These are phyloP conservation scores for Pleurotus eryngii DNA, from an alignment of 768 basidiomycete genomes.

Conservation along the genomic window DNA sequence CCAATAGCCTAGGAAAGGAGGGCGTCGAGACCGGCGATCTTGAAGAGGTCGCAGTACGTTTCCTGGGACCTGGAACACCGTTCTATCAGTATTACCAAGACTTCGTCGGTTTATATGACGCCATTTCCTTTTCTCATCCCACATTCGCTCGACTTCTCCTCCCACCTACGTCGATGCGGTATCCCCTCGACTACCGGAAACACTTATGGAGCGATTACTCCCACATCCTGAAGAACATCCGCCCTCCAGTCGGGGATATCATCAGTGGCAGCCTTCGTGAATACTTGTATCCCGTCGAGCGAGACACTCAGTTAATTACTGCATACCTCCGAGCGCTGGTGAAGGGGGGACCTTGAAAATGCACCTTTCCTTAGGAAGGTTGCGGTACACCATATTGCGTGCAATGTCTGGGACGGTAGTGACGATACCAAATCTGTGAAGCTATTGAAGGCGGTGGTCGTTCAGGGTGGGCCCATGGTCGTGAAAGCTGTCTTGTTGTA, in stretches of 20 bases:
- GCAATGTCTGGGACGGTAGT: conserved; percentile 67
- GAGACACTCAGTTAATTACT: conserved; percentile 54
- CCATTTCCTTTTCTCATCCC: conserved; percentile 82
- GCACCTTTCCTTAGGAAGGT: conserved; percentile 60
- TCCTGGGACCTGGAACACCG: conserved; percentile 66
- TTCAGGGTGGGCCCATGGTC: conserved; percentile 42
- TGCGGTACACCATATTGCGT: conserved; percentile 77
- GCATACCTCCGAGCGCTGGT: conserved; percentile 60
- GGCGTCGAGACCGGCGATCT: conserved; percentile 26
- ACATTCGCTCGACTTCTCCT: conserved; percentile 75
- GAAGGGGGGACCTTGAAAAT: conserved; percentile 32
- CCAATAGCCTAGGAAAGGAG: not conserved
- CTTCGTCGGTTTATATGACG: conserved; percentile 85
- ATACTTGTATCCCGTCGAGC: conserved; percentile 73
- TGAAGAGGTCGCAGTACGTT: conserved; percentile 51
- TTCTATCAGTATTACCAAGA: conserved; percentile 96
- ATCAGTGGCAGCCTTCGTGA: conserved; percentile 50
- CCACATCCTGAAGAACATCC: conserved; percentile 61
- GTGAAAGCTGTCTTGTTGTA: conserved; percentile 59
- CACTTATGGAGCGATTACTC: conserved; percentile 80
- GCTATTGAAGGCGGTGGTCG: conserved; percentile 49
- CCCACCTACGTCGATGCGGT: conserved; percentile 72
- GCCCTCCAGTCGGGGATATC: conserved; percentile 47
- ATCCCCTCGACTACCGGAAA: conserved; percentile 79
- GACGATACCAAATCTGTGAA: conserved; percentile 37